Base-by-base conservation (phyloP, 1,139 yeast species). In the Blastobotrys aristatus region DNA sequence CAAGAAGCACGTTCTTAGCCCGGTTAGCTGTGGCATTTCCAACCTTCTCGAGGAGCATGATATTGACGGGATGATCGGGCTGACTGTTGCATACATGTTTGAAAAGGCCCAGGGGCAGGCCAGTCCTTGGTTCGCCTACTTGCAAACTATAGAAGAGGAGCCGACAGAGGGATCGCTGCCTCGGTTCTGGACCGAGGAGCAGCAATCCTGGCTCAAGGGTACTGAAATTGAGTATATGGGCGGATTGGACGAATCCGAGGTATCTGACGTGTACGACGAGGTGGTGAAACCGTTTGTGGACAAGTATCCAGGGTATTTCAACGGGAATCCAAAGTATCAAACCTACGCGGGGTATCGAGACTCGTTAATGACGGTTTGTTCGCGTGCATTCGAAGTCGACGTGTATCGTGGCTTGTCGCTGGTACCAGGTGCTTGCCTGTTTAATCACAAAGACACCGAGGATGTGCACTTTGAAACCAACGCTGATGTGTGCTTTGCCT, bases 391-490 rank as follows among this genome's bases (percentile, higher is more conserved):
- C 62, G 82, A 81, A 47, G 80, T 90, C 17, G 97, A 90, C 62
- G 74, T 73, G 42, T 88, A 68, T 62, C 86, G 83, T 57, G 85
- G 82, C 24, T 73, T 84, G 35, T 86, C 85, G 0, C 68, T 90
- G 51, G 96, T 89, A 27, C 96, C 97, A 0, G 90, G 90, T 14
- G 97, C 96, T 0, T 96, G 90, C 64, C 69, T 90, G 43, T 89
- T 89, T 68, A 89, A 89, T 57, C 96, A 88, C 61, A 69, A 77
- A 34, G 74, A 75, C 8, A 71, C 53, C 8, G 70, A 75, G 38
- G 74, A 80, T 57, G 89, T 84, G 5, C 87, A 84, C 63, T 89
- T 89, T 62, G 85, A 84, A 48, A 75, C 90, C 41, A 71, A 77
- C 29, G 83, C 75, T 27, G 81, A 77, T 24, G 95, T 86, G 0